Percentiles rank a stretch among this genome's conserved stretches.
Evolutionary conservation across 2,329 filamentous ascomycete genomes (phyloP).

Genomic region (Plenodomus biglobosus): DNA sequence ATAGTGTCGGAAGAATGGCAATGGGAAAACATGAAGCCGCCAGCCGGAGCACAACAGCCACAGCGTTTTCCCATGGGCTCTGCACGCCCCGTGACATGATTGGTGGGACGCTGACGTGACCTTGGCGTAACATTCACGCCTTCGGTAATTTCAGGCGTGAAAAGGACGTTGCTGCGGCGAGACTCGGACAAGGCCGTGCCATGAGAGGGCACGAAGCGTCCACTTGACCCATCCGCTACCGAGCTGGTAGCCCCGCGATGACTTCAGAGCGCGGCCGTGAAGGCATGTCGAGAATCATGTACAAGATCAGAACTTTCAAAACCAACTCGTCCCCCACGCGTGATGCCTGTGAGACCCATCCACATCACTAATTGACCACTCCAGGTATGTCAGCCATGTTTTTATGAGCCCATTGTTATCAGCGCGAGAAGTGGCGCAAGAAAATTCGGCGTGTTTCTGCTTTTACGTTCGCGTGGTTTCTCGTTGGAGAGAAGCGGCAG

Average conservation of each 20-base stretch:
- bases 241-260: slow-evolving; percentile 35
- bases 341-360: neutral
- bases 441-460: slow-evolving; percentile 2
- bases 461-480: slow-evolving; percentile 7
- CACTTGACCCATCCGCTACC: slow-evolving; percentile 21
- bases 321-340: slow-evolving; percentile 42
- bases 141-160: slow-evolving; percentile 30
- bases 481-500: slow-evolving; percentile 1
- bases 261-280: slow-evolving; percentile 29
- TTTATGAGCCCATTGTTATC: neutral
- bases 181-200: slow-evolving; percentile 32
- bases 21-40: slow-evolving; percentile 17
- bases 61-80: neutral
- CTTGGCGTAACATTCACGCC: slow-evolving; percentile 7
- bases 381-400: slow-evolving; percentile 5
- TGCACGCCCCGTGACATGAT: slow-evolving; percentile 13
- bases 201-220: slow-evolving; percentile 14
- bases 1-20: slow-evolving; percentile 30
- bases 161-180: slow-evolving; percentile 31
- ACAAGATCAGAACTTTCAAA: slow-evolving; percentile 6
- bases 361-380: slow-evolving; percentile 10
- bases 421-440: neutral
- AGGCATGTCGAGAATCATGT: slow-evolving; percentile 13
- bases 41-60: slow-evolving; percentile 19
- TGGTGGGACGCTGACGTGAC: slow-evolving; percentile 21